Evolutionary conservation across 108 stramenopile genomes (phyloP), one percentile per base, ranked within the genome.

Genomic region (Cyclotella distinguenda): DNA sequence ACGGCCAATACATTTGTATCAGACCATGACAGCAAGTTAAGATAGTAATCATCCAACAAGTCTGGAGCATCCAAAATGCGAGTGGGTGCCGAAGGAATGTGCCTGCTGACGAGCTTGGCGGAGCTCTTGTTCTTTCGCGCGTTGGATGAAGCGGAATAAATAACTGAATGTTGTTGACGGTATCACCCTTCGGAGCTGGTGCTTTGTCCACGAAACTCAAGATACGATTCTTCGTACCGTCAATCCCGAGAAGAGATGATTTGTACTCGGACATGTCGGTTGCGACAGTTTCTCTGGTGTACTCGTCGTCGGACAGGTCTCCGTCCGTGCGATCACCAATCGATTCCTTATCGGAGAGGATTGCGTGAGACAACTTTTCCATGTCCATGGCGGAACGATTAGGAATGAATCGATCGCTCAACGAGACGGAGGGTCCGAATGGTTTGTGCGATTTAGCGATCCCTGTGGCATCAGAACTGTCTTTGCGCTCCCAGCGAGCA

Each of bases 51-150:
- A 74, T 99, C 97, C 18, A 96, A 78, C 25, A 99, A 80, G 64
- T 98, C 97, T 3, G 99, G 99, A 7, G 99, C 99, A 81, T 99
- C 99, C 55, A 99, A 80, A 62, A 98, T 95, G 34, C 98, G 91
- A 34, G 82, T 73, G 6, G 99, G 99, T 7, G 96, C 91, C 13
- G 89, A 85, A 23, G 99, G 95, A 55, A 99, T 98, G 47, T 76
- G 74, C 46, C 74, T 62, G 53, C 60, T 76, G 26, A 76, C 67
- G 46, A 76, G 74, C 42, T 66, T 76, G 30, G 74, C 68, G 36
- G 80, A 82, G 48, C 57, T 77, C 34, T 65, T 72, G 36, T 82
- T 79, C 72, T 93, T 93, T 25, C 72, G 45, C 0, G 81, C 81
- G 30, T 79, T 74, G 8, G 75, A 86, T 26, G 85, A 86, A 39